Evolutionary conservation across 768 basidiomycete species (phyloP).

Genomic region (Serendipita sp.): DNA sequence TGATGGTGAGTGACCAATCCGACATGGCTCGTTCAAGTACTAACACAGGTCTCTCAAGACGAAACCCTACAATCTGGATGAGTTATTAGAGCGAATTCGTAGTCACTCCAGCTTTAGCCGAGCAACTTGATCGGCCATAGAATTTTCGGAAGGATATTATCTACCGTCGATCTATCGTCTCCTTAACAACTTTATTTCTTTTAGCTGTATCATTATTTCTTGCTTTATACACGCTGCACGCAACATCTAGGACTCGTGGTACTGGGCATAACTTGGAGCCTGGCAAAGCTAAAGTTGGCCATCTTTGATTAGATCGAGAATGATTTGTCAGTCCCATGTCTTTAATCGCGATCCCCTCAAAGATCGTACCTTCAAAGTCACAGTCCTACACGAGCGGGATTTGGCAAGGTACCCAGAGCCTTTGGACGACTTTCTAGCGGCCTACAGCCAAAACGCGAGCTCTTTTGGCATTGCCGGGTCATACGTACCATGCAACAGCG

Average conservation of each 20-base stretch:
- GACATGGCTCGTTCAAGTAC: too few relatives aligned
- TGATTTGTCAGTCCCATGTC: not conserved
- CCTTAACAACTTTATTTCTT: too few relatives aligned
- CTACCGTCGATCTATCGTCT: too few relatives aligned
- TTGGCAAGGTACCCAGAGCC: not conserved
- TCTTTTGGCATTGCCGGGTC: not conserved
- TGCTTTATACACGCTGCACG: too few relatives aligned
- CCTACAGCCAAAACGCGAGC: not conserved
- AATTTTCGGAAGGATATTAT: too few relatives aligned
- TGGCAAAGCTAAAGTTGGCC: not conserved
- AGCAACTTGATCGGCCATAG: too few relatives aligned
- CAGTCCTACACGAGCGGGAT: not conserved
- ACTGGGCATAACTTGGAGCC: not conserved
- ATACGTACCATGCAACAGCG: not conserved
- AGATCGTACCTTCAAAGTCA: not conserved
- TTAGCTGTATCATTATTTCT: too few relatives aligned
- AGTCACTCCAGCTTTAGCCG: not conserved
- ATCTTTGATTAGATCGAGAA: not conserved
- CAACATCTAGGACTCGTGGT: too few relatives aligned
- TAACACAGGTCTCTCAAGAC: too few relatives aligned
- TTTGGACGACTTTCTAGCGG: not conserved
- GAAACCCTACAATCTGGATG: conserved; percentile 18
- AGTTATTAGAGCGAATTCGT: conserved; percentile 11
- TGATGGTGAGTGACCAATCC: conserved; percentile 16
- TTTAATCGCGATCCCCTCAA: not conserved